phyloP scores from a whole-genome alignment of 192 early-diverging fungal genomes.

The Coemansia sp. region DNA sequence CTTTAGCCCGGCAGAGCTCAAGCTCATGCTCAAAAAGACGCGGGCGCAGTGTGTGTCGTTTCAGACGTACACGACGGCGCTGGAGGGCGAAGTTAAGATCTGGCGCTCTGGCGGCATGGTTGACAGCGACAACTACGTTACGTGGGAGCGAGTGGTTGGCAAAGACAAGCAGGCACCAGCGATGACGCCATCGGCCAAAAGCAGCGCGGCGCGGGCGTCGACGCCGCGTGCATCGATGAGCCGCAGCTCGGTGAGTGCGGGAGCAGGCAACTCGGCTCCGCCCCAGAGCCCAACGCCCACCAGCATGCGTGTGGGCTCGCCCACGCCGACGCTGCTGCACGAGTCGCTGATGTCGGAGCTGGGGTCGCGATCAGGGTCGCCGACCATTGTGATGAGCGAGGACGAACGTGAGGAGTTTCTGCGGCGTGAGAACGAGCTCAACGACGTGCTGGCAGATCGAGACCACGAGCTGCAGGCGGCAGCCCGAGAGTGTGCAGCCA shows the following conservation, averaged over 20 bases:
- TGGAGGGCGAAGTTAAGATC: slow-evolving; percentile 86
- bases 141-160: slow-evolving; percentile 44
- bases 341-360: slow-evolving; percentile 52
- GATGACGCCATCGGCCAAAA: slow-evolving; percentile 23
- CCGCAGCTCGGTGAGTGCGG: slow-evolving; percentile 46
- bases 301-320: slow-evolving; percentile 37
- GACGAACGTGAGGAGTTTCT: slow-evolving; percentile 96
- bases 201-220: slow-evolving; percentile 23
- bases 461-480: slow-evolving; percentile 74
- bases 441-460: slow-evolving; percentile 89
- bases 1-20: slow-evolving; percentile 91
- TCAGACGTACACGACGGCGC: slow-evolving; percentile 76
- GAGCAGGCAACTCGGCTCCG: slow-evolving; percentile 31
- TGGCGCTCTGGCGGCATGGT: slow-evolving; percentile 85
- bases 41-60: slow-evolving; percentile 78
- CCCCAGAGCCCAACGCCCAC: slow-evolving; percentile 46
- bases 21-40: slow-evolving; percentile 87
- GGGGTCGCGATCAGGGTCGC: slow-evolving; percentile 62
- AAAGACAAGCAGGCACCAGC: slow-evolving; percentile 27
- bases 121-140: slow-evolving; percentile 58
- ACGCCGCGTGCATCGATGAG: slow-evolving; percentile 34
- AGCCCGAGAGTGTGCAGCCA: slow-evolving; percentile 58
- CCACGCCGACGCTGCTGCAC: slow-evolving; percentile 47
- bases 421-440: slow-evolving; percentile 92
- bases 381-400: slow-evolving; percentile 71